phyloP scores from a whole-genome alignment of 345 rosid species.

The Eucalyptus marginata region DNA sequence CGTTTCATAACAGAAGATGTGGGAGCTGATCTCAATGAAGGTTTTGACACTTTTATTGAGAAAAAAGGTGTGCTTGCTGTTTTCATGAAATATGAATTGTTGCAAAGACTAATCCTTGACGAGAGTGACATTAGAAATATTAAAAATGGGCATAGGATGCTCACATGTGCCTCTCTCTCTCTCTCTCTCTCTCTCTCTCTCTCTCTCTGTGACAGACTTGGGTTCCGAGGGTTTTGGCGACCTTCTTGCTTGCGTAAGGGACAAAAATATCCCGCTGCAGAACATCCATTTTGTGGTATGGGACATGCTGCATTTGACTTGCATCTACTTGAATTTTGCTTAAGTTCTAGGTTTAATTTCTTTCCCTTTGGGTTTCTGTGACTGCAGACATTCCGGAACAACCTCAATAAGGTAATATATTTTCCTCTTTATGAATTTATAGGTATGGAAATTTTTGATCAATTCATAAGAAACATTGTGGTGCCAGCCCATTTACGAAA shows the following conservation, averaged over 20 bases:
- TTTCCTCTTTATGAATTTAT: neutral
- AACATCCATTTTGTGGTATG: conserved; percentile 98
- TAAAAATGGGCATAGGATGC: neutral
- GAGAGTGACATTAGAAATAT: neutral
- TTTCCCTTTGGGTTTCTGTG: neutral
- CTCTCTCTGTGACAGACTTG: conserved; percentile 38
- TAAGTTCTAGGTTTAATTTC: neutral
- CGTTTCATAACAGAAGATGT: conserved; percentile 62
- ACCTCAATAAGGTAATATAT: conserved; percentile 77
- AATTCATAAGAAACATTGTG: neutral
- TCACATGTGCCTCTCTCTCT: neutral
- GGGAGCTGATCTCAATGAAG: conserved; percentile 93
- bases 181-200: neutral
- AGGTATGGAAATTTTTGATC: neutral
- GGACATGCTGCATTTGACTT: neutral
- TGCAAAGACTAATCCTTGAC: neutral
- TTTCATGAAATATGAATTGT: neutral
- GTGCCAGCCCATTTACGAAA: neutral
- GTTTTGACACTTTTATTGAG: conserved; percentile 72
- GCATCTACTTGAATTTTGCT: neutral
- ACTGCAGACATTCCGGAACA: conserved; percentile 80
- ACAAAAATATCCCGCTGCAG: conserved; percentile 66
- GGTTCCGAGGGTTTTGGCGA: conserved; percentile 90
- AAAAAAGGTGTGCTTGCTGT: conserved; percentile 49
- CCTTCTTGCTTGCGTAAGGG: conserved; percentile 77